Evolutionary conservation across 495 filamentous ascomycete species (phyloP), one percentile per base, ranked within the genome.

Genomic region (Talaromyces wortmannii): DNA sequence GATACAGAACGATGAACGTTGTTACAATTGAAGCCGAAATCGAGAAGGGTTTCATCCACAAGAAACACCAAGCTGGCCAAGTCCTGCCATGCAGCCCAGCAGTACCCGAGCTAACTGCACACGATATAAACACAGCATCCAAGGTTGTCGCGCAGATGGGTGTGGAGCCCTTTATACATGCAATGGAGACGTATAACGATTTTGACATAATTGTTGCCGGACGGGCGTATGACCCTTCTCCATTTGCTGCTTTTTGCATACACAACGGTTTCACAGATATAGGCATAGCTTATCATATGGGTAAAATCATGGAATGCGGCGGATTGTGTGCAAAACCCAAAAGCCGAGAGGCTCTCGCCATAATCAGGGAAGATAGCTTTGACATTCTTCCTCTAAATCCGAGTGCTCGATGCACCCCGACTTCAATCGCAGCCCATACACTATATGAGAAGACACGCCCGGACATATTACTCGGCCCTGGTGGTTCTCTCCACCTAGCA

Each of bases 371-470:
- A n/a, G 69, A 72, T n/a, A 63, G 57, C 4, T 80, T 80, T 53
- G 73, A 75, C 45, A 59, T 79, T 13, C 59, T 47, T 1, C 75
- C 76, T 1, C 45, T 74, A 12, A 32, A 54, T 12, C 56, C 63
- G 1, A 52, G 52, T 0, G 60, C 63, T 4, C 57, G 61, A 8
- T 81, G 78, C 55, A 78, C 72, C 0, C 67, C 71, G 0, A 40
- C 68, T 3, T 71, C 67, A 6, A 74, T 81, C 1, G 76, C 77
- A 1, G 74, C 77, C 0, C 77, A 79, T 53, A 70, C 77, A 1
- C 64, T 81, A 46, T 79, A 79, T 44, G 76, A 81, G 60, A 81
- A 79, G 54, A 61, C 70, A 3, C 61, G 75, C 32, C 74, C 78
- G 0, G 76, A 79, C 62, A 33, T 67, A 0, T 62, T 78, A 4